Evolutionary conservation across 345 rosid genomes (phyloP).

Genomic region (Hibiscus tridactylites): DNA sequence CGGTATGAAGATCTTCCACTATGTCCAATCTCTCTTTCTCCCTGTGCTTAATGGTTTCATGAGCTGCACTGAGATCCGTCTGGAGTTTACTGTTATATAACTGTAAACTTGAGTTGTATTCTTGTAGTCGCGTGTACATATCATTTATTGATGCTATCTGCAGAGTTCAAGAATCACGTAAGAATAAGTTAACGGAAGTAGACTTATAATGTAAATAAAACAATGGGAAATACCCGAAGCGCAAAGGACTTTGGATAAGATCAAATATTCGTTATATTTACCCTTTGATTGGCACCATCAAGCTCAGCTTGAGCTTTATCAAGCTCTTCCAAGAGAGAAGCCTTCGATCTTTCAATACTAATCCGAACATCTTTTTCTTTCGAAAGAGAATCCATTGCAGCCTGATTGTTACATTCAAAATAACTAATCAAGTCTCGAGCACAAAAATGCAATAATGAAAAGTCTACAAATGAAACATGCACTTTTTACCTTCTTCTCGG

Average conservation of each 20-base stretch:
- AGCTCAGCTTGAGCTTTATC: conserved; percentile 77
- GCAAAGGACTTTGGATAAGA: not conserved
- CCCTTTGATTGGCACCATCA: conserved; percentile 88
- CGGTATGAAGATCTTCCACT: conserved; percentile 59
- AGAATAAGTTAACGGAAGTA: conserved; percentile 1
- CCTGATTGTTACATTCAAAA: conserved; percentile 30
- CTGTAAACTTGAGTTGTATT: conserved; percentile 92
- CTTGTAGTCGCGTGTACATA: conserved; percentile 93
- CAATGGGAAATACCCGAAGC: not conserved
- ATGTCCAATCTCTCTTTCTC: conserved; percentile 79
- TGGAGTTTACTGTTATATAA: conserved; percentile 88
- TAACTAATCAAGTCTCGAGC: not conserved
- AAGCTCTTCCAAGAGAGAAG: conserved; percentile 76
- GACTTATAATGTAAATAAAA: not conserved
- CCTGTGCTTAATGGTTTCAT: conserved; percentile 61
- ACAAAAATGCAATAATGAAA: conserved; percentile 6
- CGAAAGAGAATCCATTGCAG: conserved; percentile 64
- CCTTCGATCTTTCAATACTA: conserved; percentile 54
- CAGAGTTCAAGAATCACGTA: conserved; percentile 13
- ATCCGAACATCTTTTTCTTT: conserved; percentile 62
- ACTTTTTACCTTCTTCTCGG: conserved; percentile 65
- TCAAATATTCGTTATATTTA: conserved; percentile 24
- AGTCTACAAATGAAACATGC: not conserved
- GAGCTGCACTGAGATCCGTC: conserved; percentile 76
- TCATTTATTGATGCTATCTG: conserved; percentile 84